Percentiles rank a stretch among this genome's conserved stretches.
phyloP scores from a whole-genome alignment of 1,284 basidiomycete species.

The Moniliella sp. region DNA sequence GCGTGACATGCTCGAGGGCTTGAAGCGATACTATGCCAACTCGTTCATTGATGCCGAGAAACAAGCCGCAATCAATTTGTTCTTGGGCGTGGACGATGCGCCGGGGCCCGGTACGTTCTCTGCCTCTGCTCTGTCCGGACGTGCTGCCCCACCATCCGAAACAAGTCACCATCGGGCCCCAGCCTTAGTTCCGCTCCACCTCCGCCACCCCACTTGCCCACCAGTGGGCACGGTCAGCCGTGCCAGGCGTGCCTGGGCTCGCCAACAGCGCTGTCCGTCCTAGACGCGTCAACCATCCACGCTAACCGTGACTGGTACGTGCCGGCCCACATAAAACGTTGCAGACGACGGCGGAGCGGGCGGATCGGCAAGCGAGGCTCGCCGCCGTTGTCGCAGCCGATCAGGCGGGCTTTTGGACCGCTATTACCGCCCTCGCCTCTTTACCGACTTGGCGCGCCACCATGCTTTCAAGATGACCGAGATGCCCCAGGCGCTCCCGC shows the following conservation, averaged over 20 bases:
- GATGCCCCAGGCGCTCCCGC: conserved; percentile 26
- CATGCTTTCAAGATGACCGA: conserved; percentile 34
- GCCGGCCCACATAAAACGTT: conserved; percentile 8
- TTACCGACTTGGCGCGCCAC: conserved; percentile 29
- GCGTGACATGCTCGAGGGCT: conserved; percentile 85
- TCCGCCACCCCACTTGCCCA: too few species aligned
- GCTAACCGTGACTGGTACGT: conserved; percentile 17
- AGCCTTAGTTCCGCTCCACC: too few species aligned
- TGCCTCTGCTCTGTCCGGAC: too few species aligned
- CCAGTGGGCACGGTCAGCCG: too few species aligned
- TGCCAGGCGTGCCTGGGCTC: conserved; percentile 1
- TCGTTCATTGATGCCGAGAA: conserved; percentile 74
- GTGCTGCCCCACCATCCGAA: too few species aligned
- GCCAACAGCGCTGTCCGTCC: too few species aligned
- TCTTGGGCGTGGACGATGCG: conserved; percentile 60
- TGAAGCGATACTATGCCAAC: conserved; percentile 85
- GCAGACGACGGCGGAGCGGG: too few species aligned
- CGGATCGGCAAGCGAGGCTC: too few species aligned
- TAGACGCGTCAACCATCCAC: not conserved
- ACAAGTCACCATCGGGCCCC: too few species aligned
- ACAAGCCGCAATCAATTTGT: conserved; percentile 87
- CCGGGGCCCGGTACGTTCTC: too few species aligned
- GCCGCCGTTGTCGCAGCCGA: too few species aligned
- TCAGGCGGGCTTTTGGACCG: conserved; percentile 27
- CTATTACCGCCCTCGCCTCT: conserved; percentile 29